Base-by-base conservation (phyloP, 2,329 filamentous ascomycete species). In the Pseudopithomyces maydicus region DNA sequence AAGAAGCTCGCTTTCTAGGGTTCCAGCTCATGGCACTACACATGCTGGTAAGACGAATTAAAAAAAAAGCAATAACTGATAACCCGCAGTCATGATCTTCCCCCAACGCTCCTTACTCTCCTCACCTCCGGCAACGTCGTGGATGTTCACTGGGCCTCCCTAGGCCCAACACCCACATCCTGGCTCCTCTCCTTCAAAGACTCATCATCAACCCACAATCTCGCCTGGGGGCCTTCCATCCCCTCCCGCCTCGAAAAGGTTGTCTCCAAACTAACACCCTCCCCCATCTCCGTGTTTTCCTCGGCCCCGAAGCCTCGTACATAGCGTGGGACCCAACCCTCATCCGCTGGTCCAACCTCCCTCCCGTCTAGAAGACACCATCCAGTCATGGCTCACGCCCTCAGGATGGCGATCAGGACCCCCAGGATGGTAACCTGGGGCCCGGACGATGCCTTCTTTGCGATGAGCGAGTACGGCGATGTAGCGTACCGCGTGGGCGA, bases 371-470 rank as follows among this genome's bases (percentile, higher is more conserved):
- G 73, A 76, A 57, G 69, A 70, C 20, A 61, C 61, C 4, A 14
- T 76, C 4, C 73, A 76, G 47, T 65, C 64, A 5, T 76, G 73
- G 73, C 68, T 76, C 17, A 74, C 71, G n/a, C 73, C 73, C 10
- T 62, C 69, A 0, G 73, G 73, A 22, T 76, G 73, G 73, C 68
- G 67, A n/a, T 66, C 66, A 3, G 73, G 73, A 0, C 69, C 73
- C 73, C 73, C 2, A 56, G 71, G 3, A 66, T 72, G 15, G 67
- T 73, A 2, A 69, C 66, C 1, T 74, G 73, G 70, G 72, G 73
- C 0, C 59, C 58, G 8, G 58, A 68, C 11, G 67, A 67, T n/a
- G 69, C 72, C 4, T 75, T 69, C 54, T 75, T 76, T 45, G 70
- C 71, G 6, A 69, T 75, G 64, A 75, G 71, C 43, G 72, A 76